A percentile compares a stretch with the other conserved stretches of the same genome.
Conservation (phyloP, 352 stramenopile species). For the Blastocystis sp. region DNA sequence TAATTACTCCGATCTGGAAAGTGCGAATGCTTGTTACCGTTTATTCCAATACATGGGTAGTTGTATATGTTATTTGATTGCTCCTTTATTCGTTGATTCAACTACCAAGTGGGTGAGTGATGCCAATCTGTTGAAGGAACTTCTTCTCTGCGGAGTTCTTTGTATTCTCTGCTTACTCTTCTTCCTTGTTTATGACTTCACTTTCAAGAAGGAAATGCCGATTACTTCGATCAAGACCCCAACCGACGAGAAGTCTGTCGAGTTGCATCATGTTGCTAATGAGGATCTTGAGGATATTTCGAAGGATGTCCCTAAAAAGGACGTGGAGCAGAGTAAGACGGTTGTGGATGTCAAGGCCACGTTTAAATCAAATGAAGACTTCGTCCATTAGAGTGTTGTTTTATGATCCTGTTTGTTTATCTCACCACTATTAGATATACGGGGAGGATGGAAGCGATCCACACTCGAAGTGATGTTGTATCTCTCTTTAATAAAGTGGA, state of each 20-base stretch:
- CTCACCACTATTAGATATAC: neutral
- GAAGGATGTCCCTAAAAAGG: constrained; percentile 37
- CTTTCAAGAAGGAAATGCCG: neutral
- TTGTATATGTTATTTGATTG: constrained; percentile 64
- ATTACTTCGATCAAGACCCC: neutral
- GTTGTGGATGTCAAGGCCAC: constrained; percentile 2
- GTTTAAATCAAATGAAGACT: constrained; percentile 28
- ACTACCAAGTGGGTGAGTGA: constrained; percentile 79
- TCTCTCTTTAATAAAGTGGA: neutral
- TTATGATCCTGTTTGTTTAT: constrained; percentile 1
- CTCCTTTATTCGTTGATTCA: constrained; percentile 71
- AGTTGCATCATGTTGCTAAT: constrained; percentile 48
- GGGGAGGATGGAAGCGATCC: neutral
- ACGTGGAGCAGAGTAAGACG: neutral
- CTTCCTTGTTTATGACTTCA: constrained; percentile 72
- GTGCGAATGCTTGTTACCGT: constrained; percentile 53
- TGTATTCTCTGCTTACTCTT: constrained; percentile 81
- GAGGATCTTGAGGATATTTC: constrained; percentile 57
- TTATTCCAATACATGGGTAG: constrained; percentile 65
- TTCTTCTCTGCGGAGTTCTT: constrained; percentile 79
- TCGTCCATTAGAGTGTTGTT: constrained; percentile 42
- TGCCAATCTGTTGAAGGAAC: constrained; percentile 76
- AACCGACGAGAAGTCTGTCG: neutral
- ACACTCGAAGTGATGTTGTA: neutral
- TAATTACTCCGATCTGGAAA: constrained; percentile 60